Conservation (phyloP, 208 protist genomes). For the Balamuthia mandrillaris region DNA sequence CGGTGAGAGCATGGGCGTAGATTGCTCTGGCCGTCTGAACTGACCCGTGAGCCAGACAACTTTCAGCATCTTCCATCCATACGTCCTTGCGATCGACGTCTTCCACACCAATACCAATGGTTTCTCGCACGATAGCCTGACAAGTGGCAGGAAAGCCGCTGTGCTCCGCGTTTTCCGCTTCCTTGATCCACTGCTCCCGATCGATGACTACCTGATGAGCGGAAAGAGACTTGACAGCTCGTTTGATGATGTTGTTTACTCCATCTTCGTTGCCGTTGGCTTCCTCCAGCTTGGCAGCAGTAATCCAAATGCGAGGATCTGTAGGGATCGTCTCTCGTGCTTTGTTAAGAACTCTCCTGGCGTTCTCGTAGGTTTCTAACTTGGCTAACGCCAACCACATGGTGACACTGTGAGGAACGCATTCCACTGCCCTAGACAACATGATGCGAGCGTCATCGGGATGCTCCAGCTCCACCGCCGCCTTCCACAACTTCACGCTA, state of each 20-base stretch:
- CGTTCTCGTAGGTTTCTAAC: constrained; percentile 81
- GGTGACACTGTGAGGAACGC: constrained; percentile 76
- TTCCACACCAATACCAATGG: constrained; percentile 75
- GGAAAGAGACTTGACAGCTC: constrained; percentile 58
- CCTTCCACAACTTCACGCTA: constrained; percentile 80
- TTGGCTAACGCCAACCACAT: constrained; percentile 87
- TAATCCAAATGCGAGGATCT: constrained; percentile 83
- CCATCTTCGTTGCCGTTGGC: constrained; percentile 63
- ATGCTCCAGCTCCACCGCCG: constrained; percentile 77
- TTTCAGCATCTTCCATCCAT: constrained; percentile 79
- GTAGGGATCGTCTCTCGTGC: constrained; percentile 76
- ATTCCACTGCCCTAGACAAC: constrained; percentile 82
- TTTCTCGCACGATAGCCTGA: constrained; percentile 67
- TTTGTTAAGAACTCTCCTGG: constrained; percentile 74
- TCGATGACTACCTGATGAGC: constrained; percentile 63
- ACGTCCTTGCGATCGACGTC: constrained; percentile 74
- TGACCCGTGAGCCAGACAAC: neutral
- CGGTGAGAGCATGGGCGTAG: constrained; percentile 70
- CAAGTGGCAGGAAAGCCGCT: constrained; percentile 56
- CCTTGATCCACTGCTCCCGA: constrained; percentile 78
- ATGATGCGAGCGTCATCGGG: constrained; percentile 81
- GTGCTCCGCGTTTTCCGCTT: constrained; percentile 78
- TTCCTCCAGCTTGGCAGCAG: constrained; percentile 84
- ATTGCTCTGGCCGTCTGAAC: constrained; percentile 64
- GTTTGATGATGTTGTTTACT: constrained; percentile 67